These are phyloP conservation scores for Phaeosphaeria sp. DNA, from an alignment of 2,329 filamentous ascomycete genomes.

Conservation along the genomic window DNA sequence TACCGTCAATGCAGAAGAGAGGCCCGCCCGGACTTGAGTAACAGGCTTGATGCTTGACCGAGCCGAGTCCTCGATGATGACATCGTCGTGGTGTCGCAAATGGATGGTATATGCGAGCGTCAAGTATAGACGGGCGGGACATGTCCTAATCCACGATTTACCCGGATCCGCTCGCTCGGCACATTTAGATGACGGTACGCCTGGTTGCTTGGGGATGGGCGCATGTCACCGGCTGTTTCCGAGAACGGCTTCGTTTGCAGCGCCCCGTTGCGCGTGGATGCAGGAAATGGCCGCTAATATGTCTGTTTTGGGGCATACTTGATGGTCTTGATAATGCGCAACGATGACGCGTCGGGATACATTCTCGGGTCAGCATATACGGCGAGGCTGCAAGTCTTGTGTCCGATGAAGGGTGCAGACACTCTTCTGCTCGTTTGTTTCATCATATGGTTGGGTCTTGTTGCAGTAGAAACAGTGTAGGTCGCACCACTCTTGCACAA, in stretches of 20 bases:
- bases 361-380: neutral
- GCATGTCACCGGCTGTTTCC: neutral
- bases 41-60: neutral
- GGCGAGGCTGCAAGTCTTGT: neutral
- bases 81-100: neutral
- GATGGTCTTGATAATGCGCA: neutral
- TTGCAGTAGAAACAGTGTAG: neutral
- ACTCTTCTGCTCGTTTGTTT: neutral
- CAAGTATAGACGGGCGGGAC: neutral
- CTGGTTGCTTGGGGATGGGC: neutral
- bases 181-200: constrained; percentile 2
- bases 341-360: neutral
- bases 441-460: neutral
- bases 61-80: neutral
- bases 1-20: neutral
- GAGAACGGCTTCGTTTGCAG: neutral
- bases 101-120: neutral
- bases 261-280: neutral
- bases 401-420: neutral
- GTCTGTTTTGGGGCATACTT: neutral
- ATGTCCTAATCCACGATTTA: constrained; percentile 1
- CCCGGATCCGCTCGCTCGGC: constrained; percentile 1
- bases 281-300: neutral
- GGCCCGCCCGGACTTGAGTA: neutral
- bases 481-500: neutral